Evolutionary conservation across 441 rosid species (phyloP), one percentile per base, ranked within the genome.

Genomic region (Corymbia calophylla): DNA sequence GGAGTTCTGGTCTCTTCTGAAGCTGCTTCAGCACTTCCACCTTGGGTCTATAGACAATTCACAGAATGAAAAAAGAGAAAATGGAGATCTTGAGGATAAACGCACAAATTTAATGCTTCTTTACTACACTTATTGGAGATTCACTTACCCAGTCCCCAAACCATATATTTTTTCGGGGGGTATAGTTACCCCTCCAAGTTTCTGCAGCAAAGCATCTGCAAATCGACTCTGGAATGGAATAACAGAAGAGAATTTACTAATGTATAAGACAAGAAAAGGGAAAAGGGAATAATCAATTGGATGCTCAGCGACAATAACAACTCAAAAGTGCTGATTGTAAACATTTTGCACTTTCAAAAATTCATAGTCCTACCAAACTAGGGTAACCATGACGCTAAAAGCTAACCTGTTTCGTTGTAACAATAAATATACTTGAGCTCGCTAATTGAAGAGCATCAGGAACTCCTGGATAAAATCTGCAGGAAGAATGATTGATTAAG

Each of bases 381-480:
- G 60, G 60, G 32, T 49, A 12, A n/a, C 58, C 17, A 88, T 44
- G 73, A 88, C 32, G 25, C 86, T 91, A 47, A n/a, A 35, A 87
- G 23, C 35, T 23, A 87, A 96, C 98, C 98, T 98, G 99, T 91
- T 98, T 98, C 1, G 99, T 97, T 87, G 98, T 97, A 84, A 96
- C 99, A 89, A 97, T 95, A 92, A 96, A 96, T 86, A 98, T 88
- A 82, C 88, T 95, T 29, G 98, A 98, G 93, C 99, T 96, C 11
- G 99, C 96, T 84, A 97, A 95, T 89, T 94, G 96, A 73, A 98
- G 88, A 73, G 99, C 99, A 77, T 98, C 99, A 77, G 99, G 93
- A 86, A 96, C 96, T 88, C 98, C 99, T 4, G 99, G 99, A 93
- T 97, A 97, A 89, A 98, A 95, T 93, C 99, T 97, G 95, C 93